Evolutionary conservation across 1,284 basidiomycete genomes (phyloP).

Genomic region (Ceratobasidium sp.): DNA sequence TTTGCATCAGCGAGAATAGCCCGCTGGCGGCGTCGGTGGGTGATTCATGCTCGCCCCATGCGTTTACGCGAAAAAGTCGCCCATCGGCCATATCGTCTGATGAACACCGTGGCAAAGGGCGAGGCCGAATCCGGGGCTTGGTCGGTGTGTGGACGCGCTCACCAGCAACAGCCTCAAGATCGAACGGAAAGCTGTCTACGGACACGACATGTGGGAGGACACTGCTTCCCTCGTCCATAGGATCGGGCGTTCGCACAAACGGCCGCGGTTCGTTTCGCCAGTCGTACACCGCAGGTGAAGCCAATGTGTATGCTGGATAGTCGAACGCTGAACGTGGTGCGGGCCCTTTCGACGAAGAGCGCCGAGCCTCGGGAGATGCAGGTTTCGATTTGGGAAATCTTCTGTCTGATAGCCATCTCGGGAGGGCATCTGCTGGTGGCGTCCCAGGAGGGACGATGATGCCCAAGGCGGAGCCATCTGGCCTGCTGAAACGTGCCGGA

Average conservation of each 20-base stretch:
- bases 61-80: constrained; percentile 40
- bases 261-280: constrained; percentile 6
- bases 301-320: neutral
- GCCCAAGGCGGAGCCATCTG: constrained; percentile 37
- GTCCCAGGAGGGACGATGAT: constrained; percentile 41
- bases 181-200: constrained; percentile 31
- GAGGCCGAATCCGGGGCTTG: constrained; percentile 29
- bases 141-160: constrained; percentile 28
- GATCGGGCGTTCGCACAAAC: constrained; percentile 34
- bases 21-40: constrained; percentile 30
- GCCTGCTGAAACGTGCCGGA: constrained; percentile 15
- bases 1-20: constrained; percentile 34
- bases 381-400: constrained; percentile 18
- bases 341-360: constrained; percentile 19
- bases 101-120: constrained; percentile 30
- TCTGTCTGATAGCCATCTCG: constrained; percentile 32
- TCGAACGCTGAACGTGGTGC: constrained; percentile 10
- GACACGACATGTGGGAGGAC: constrained; percentile 1
- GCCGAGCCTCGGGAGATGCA: neutral
- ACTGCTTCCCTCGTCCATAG: neutral
- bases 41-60: constrained; percentile 37
- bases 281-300: constrained; percentile 13
- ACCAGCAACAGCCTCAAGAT: constrained; percentile 17
- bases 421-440: constrained; percentile 31
- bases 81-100: constrained; percentile 35